phyloP scores from a whole-genome alignment of 192 early-diverging fungal species.

The Backusella sp. region DNA sequence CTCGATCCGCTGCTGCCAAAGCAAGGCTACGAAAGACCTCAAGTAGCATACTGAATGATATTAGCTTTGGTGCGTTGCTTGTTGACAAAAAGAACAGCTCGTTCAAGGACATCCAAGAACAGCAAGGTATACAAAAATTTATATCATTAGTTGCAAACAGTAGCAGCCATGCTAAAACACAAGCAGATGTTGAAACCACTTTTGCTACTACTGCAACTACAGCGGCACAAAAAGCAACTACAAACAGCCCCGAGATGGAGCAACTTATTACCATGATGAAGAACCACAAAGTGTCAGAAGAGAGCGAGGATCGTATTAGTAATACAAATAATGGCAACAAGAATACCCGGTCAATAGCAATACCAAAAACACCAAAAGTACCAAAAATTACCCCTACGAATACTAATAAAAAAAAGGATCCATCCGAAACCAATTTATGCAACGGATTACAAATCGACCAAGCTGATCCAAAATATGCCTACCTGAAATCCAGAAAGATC shows the following conservation, averaged over 20 bases:
- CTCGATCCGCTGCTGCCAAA: not conserved
- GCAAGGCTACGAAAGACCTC: not conserved
- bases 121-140: slow-evolving; percentile 8
- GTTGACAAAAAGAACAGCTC: not conserved
- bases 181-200: not conserved
- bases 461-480: not conserved
- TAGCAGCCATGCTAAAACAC: slow-evolving; percentile 3
- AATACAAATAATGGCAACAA: not conserved
- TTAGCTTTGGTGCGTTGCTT: not conserved
- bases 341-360: not conserved
- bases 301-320: not conserved
- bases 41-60: not conserved
- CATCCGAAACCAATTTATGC: not conserved
- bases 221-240: too few relatives aligned
- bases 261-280: slow-evolving; percentile 16
- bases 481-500: slow-evolving; percentile 2
- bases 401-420: not conserved
- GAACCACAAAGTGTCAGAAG: slow-evolving; percentile 15
- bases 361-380: not conserved
- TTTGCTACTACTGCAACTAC: not conserved
- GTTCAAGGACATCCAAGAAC: not conserved
- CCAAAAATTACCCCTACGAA: not conserved
- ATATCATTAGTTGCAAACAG: slow-evolving; percentile 11
- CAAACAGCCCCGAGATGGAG: slow-evolving; percentile 5
- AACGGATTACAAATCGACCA: not conserved